Base-by-base conservation (phyloP, 169 alveolate species). In the Plasmodium gallinaceum region DNA sequence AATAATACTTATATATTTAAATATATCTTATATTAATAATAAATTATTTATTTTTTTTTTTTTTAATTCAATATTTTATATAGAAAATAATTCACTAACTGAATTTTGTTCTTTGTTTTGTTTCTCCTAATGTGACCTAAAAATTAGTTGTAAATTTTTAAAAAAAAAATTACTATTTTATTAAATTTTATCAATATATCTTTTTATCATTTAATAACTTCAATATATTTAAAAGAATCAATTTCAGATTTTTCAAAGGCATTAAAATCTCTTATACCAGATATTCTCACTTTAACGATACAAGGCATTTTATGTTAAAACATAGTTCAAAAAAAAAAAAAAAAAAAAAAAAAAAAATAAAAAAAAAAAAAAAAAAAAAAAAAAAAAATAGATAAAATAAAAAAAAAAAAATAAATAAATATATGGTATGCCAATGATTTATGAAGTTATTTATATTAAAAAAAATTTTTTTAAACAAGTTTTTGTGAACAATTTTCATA, bases 91-190 rank as follows among this genome's bases (percentile, higher is more conserved):
- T 32, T 32, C 14, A 14, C 80, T 66, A 22, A 83, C 91, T 66
- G 37, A 83, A 83, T 66, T 83, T 83, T 46, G 83, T 68, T 48
- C 91, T 66, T 83, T 83, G 91, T 37, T 83, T 83, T 66, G 85
- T 83, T 57, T 83, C 91, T 20, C 91, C 91, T 72, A 83, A 43
- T 8, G 91, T 83, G 10, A 83, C 91, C 91, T 83, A n/a, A 26
- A 12, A 76, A 64, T 43, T 18, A 32, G 18, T 20, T 8, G 0
- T 32, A 20, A 32, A n/a, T 26, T 8, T 43, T 66, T 51, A 20
- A 16, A 18, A 16, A 18, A 10, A n/a, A 24, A 7, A 24, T 7
- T 45, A 24, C 16, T 10, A 22, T 22, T 70, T 12, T 70, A 10
- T 46, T 0, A 20, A 7, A 39, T 16, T 16, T 14, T 42, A 16